These are phyloP conservation scores for Leccinum holopus DNA, from an alignment of 1,284 basidiomycete genomes.

Conservation along the genomic window DNA sequence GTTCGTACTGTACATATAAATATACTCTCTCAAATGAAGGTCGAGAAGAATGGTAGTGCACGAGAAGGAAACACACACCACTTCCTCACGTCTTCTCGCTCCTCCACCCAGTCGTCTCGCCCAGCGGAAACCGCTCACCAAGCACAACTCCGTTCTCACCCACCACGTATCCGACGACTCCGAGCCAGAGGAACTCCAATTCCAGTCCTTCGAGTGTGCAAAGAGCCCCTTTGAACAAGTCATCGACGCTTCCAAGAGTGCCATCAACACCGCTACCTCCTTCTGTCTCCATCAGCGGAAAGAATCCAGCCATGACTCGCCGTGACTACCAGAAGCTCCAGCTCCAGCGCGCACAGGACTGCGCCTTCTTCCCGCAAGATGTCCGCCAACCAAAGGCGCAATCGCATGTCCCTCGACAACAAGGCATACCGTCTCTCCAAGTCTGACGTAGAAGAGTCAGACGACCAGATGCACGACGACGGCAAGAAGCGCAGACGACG, in stretches of 20 bases:
- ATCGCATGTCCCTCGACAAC: constrained; percentile 70
- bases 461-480: constrained; percentile 58
- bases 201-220: constrained; percentile 40
- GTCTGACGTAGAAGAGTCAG: constrained; percentile 60
- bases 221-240: constrained; percentile 65
- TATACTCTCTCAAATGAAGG: neutral
- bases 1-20: neutral
- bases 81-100: constrained; percentile 52
- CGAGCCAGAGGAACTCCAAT: constrained; percentile 52
- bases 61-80: constrained; percentile 61
- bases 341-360: constrained; percentile 34
- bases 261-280: constrained; percentile 36
- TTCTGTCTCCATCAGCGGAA: constrained; percentile 62
- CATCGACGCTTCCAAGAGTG: constrained; percentile 43
- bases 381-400: constrained; percentile 44
- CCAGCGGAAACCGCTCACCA: constrained; percentile 49
- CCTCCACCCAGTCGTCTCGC: constrained; percentile 50
- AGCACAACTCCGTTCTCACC: constrained; percentile 44
- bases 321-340: constrained; percentile 43
- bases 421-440: constrained; percentile 70
- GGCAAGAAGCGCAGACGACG: constrained; percentile 52
- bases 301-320: constrained; percentile 74
- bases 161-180: constrained; percentile 62
- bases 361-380: constrained; percentile 30
- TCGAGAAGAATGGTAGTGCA: constrained; percentile 23